Evolutionary conservation across 2,329 filamentous ascomycete genomes (phyloP).

Genomic region (Claviceps sp.): DNA sequence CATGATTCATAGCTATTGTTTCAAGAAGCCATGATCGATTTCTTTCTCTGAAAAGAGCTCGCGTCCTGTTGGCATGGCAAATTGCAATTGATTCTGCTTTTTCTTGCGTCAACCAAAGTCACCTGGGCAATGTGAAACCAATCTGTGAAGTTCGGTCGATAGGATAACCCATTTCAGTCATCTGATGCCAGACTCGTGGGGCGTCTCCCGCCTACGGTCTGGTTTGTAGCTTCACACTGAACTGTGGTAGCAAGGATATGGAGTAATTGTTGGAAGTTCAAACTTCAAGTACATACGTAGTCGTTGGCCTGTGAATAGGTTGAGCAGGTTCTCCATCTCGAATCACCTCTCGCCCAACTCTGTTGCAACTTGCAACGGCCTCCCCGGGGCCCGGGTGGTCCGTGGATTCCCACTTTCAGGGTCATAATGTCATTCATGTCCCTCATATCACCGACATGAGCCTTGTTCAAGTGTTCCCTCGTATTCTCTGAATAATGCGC

Average conservation of each 20-base stretch:
- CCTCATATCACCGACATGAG: conserved; percentile 49
- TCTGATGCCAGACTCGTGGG: conserved; percentile 57
- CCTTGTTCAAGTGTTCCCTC: conserved; percentile 31
- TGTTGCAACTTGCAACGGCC: conserved; percentile 34
- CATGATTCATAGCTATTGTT: no score
- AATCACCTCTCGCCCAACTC: conserved; percentile 56
- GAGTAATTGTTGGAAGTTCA: conserved; percentile 30
- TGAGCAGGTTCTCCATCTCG: conserved; percentile 49
- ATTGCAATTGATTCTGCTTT: no score
- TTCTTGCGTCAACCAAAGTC: no score
- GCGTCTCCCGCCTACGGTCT: conserved; percentile 30
- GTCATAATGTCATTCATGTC: conserved; percentile 26
- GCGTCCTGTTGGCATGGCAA: no score
- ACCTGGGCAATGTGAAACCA: no score
- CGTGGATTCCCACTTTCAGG: conserved; percentile 41
- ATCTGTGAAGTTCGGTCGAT: no score
- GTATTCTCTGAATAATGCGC: conserved; percentile 11
- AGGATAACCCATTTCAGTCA: conserved; percentile 13
- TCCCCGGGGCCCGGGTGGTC: conserved; percentile 49
- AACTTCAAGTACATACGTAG: background rate
- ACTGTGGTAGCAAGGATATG: conserved; percentile 40
- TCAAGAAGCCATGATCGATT: no score
- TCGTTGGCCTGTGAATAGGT: conserved; percentile 4
- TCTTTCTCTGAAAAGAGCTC: no score
- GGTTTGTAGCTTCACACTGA: conserved; percentile 49